Evolutionary conservation across 352 stramenopile genomes (phyloP), one percentile per base, ranked within the genome.

Genomic region (Globisporangium perplexum): DNA sequence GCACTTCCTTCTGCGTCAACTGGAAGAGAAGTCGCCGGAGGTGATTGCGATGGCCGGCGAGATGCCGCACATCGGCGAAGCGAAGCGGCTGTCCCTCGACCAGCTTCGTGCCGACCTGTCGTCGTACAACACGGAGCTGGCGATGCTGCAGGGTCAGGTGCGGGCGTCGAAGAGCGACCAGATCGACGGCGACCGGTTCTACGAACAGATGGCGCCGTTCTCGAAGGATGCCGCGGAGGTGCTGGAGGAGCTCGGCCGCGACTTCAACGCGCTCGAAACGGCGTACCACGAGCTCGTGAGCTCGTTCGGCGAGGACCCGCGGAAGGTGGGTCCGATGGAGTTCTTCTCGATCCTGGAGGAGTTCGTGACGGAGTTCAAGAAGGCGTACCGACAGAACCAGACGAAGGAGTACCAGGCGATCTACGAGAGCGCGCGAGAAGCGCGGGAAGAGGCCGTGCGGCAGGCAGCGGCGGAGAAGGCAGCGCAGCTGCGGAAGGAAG

Each of bases 361-460:
- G 50, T 94, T 94, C 53, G 74, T 90, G 38, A 84, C 65, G 1
- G 84, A 92, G 47, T 90, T 94, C 57, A 94, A 94, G 65, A 94
- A 94, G 55, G 83, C 83, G 0, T 94, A 91, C 44, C 81, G 83
- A 30, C 78, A 91, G 59, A 94, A 94, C 41, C 83, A 94, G 49
- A 91, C 80, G 6, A 94, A 94, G 60, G 83, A 94, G 57, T 90
- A 83, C 48, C 73, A 89, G 50, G 49, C 72, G 2, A 90, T 92
- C 42, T 94, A 87, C 28, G 78, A 90, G n/a, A 70, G 66, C 41
- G 77, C 77, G 14, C 65, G 65, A 17, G 65, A 75, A 23, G 74
- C 72, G 14, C 70, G 77, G 31, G 70, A 74, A 49, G 72, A 81
- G 59, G 62, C 65, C 1, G 50, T 35, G 17, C 62, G 59, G 41